Evolutionary conservation across 371 early-diverging fungal genomes (phyloP).

Genomic region (Zopfochytrium polystomum): DNA sequence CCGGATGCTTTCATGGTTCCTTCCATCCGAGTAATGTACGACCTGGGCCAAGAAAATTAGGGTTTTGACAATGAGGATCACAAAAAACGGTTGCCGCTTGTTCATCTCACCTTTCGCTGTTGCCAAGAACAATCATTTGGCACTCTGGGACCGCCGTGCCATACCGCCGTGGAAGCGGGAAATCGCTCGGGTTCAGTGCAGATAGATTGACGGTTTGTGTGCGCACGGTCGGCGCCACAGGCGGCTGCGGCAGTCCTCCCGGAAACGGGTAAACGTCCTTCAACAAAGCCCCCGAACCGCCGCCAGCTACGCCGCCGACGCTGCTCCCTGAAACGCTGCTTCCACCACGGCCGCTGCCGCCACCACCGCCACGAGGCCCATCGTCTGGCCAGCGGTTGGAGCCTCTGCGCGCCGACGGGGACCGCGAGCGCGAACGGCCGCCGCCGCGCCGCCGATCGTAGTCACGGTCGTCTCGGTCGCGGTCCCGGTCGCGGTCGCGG

Average conservation of each 20-base stretch:
- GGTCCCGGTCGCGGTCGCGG: slow-evolving; percentile 3
- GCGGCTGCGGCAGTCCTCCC: too few species aligned
- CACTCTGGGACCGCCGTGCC: slow-evolving; percentile 40
- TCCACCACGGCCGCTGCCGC: neutral
- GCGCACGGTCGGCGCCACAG: neutral
- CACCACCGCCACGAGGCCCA: neutral
- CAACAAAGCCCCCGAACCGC: slow-evolving; percentile 3
- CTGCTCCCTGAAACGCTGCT: slow-evolving; percentile 2
- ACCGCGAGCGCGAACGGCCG: neutral
- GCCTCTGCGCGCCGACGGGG: slow-evolving; percentile 1
- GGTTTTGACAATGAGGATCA: neutral
- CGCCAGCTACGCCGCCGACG: neutral
- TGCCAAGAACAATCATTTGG: slow-evolving; percentile 40
- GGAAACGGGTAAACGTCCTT: slow-evolving; percentile 17
- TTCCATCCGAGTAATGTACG: slow-evolving; percentile 28
- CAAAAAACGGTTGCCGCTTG: neutral
- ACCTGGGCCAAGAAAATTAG: slow-evolving; percentile 6
- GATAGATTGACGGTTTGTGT: slow-evolving; percentile 19
- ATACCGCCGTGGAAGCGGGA: slow-evolving; percentile 35
- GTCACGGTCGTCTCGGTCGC: slow-evolving; percentile 1
- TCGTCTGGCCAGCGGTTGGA: neutral
- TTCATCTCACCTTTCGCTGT: slow-evolving; percentile 32
- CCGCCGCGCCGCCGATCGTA: neutral
- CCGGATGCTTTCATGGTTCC: slow-evolving; percentile 24
- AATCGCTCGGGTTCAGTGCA: slow-evolving; percentile 24